Evolutionary conservation across 805 yeast species (phyloP).

Genomic region (Metschnikowia vanudenii): DNA sequence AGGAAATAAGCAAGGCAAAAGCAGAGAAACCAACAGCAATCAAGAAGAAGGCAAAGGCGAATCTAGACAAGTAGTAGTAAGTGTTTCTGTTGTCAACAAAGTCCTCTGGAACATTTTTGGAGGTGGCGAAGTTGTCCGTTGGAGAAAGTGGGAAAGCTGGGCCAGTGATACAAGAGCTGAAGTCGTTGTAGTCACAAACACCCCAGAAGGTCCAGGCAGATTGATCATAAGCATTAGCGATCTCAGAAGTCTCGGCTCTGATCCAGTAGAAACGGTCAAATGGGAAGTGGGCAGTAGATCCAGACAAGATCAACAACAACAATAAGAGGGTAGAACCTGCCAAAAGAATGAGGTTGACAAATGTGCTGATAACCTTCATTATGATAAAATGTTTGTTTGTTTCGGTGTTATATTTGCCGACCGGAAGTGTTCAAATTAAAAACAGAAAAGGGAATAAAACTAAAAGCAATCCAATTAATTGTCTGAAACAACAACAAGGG

Average conservation of each 20-base stretch:
- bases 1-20: slow-evolving; percentile 54
- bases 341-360: slow-evolving; percentile 38
- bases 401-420: slow-evolving; percentile 1
- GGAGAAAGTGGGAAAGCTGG: slow-evolving; percentile 92
- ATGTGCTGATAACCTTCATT: slow-evolving; percentile 35
- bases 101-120: slow-evolving; percentile 49
- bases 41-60: slow-evolving; percentile 61
- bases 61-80: slow-evolving; percentile 64
- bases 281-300: slow-evolving; percentile 21
- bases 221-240: slow-evolving; percentile 46
- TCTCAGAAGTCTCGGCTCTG: slow-evolving; percentile 64
- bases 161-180: slow-evolving; percentile 49
- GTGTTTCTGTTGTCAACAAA: slow-evolving; percentile 55
- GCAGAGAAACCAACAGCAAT: slow-evolving; percentile 62
- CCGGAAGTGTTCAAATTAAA: background rate
- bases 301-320: slow-evolving; percentile 43
- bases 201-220: slow-evolving; percentile 86
- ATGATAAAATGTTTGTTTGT: background rate
- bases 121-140: slow-evolving; percentile 61
- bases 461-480: background rate
- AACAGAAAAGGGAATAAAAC: too few relatives aligned
- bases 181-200: slow-evolving; percentile 57
- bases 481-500: slow-evolving; percentile 1
- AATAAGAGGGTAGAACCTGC: slow-evolving; percentile 48
- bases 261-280: slow-evolving; percentile 71